A percentile compares a stretch with the other conserved stretches of the same genome.
phyloP scores from a whole-genome alignment of 2,329 filamentous ascomycete species.

The Ilyonectria mors-panacis region DNA sequence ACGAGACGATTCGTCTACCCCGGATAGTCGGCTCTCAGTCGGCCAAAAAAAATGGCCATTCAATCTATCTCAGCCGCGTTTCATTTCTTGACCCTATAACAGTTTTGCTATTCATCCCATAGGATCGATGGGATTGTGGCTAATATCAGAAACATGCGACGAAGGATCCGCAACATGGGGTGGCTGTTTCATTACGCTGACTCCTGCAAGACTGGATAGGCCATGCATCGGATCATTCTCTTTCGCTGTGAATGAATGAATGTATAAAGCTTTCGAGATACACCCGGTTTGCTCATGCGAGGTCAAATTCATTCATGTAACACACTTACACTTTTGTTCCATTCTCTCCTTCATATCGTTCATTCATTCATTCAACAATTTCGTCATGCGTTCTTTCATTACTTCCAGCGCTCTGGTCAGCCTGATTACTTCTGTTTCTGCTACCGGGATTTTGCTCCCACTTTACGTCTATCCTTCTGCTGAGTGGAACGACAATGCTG shows the following conservation, averaged over 20 bases:
- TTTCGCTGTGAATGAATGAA: background rate
- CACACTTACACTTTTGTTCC: background rate
- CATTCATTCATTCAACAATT: background rate
- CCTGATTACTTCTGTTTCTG: conserved; percentile 17
- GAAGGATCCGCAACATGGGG: conserved; percentile 17
- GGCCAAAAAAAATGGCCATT: too few species aligned
- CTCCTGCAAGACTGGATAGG: background rate
- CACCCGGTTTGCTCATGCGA: background rate
- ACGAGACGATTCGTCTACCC: background rate
- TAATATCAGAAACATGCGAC: conserved; percentile 10
- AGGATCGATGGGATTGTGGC: background rate
- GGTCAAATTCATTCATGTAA: background rate
- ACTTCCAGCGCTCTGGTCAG: background rate
- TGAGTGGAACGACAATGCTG: conserved; percentile 36
- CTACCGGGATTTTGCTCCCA: conserved; percentile 40
- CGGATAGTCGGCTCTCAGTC: background rate
- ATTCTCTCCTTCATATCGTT: background rate
- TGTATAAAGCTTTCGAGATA: background rate
- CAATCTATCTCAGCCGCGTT: background rate
- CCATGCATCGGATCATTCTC: background rate
- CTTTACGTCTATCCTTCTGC: conserved; percentile 44
- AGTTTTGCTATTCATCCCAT: background rate
- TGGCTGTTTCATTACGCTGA: background rate
- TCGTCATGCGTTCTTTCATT: conserved; percentile 14
- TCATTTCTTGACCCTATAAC: background rate